Base-by-base conservation (phyloP, 1,284 basidiomycete species). In the Ustilago esculenta region DNA sequence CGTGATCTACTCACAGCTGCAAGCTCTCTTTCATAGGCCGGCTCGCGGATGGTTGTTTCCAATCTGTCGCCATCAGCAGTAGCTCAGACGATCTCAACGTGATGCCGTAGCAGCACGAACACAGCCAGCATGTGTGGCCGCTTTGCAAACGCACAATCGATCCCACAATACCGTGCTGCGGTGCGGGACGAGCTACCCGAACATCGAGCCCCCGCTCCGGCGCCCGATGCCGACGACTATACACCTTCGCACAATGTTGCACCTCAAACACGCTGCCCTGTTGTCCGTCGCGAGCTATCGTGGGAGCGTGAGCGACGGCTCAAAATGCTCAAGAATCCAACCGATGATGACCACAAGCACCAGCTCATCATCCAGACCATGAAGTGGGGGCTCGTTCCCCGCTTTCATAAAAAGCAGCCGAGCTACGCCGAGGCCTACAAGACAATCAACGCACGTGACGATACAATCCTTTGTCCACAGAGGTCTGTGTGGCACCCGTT, bases 341-440 rank as follows among this genome's bases (percentile, higher is more conserved):
- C 46, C 5, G 42, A 40, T 11, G 55, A 60, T 15, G 45, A 72
- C 11, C 36, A 33, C 21, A 44, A 42, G n/a, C 24, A 34, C 27
- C 44, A 45, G 23, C 37, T 65, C 35, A 54, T 77, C 40, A 48
- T 76, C 4, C 67, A 77, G 48, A 63, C 73, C 20, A 75, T 75
- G 92, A 89, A 89, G 77, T 97, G 94, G 94, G 94, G 94, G 1
- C 85, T 97, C 2, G 87, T 93, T 2, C 92, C 92, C 0, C 89
- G 91, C 76, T 94, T 90, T 87, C 88, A 87, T 75, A 92, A 92
- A 77, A 75, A 82, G 18, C 84, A 84, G 0, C 86, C 89, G 35
- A 87, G 89, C 50, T 87, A 89, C 61, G 87, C 86, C 48, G 84
- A 84, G n/a, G 68, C 75, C 10, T 82, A 92, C 54, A 91, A 87